Percentiles rank a stretch among this genome's conserved stretches.
These are phyloP conservation scores for Trapa incisa DNA, from an alignment of 345 rosid species.

Conservation along the genomic window DNA sequence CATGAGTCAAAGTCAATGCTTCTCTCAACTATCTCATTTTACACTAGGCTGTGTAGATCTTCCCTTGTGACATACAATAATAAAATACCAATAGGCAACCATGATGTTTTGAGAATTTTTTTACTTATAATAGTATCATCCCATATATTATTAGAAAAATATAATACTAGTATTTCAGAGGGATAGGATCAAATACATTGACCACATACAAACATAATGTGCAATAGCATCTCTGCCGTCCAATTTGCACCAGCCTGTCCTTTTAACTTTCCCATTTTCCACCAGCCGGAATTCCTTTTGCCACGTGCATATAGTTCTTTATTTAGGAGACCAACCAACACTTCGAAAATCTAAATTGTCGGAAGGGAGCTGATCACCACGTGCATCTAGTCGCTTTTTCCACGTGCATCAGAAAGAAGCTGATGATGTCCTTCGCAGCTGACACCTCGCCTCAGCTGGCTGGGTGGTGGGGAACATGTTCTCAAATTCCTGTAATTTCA, in stretches of 20 bases:
- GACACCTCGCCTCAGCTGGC: conserved; percentile 51
- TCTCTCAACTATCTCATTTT: conserved; percentile 3
- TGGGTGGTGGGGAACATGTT: conserved; percentile 41
- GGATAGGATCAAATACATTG: neutral
- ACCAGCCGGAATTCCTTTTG: neutral
- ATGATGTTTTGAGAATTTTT: neutral
- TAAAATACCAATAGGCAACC: neutral
- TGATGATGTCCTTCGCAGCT: conserved; percentile 61
- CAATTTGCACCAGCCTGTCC: neutral
- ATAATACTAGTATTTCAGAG: too few relatives aligned
- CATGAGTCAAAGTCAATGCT: conserved; percentile 6
- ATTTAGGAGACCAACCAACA: too few relatives aligned
- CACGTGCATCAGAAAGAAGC: conserved; percentile 35
- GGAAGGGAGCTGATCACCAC: neutral
- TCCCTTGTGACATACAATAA: too few relatives aligned
- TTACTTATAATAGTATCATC: too few relatives aligned
- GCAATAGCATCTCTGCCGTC: neutral
- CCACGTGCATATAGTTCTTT: too few relatives aligned
- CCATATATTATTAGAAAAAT: too few relatives aligned
- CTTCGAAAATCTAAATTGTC: neutral
- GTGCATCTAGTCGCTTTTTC: conserved; percentile 6
- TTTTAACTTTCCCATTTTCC: neutral
- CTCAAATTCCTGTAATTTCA: conserved; percentile 42
- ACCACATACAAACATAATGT: neutral
- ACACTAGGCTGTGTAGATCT: neutral